A percentile compares a stretch with the other conserved stretches of the same genome.
Conservation (phyloP, 345 rosid genomes). For the Arabis alpina region DNA sequence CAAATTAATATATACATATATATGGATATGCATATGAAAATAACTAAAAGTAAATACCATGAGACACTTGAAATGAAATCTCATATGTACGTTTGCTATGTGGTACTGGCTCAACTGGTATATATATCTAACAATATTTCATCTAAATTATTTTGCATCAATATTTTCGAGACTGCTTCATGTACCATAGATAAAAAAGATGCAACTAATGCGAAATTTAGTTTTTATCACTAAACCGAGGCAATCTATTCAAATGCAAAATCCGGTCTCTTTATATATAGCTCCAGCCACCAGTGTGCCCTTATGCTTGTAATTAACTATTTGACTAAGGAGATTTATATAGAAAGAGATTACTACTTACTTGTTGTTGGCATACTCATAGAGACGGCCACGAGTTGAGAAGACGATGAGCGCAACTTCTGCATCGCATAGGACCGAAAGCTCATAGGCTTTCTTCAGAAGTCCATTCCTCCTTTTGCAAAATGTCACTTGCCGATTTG, state of each 20-base stretch:
- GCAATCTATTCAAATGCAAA: not conserved
- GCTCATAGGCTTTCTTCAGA: slow-evolving; percentile 88
- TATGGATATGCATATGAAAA: not conserved
- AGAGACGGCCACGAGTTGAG: slow-evolving; percentile 96
- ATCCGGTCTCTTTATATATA: not conserved
- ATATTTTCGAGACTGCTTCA: not conserved
- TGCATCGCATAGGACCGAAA: slow-evolving; percentile 89
- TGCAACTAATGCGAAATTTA: not conserved
- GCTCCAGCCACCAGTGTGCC: not conserved
- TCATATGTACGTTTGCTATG: slow-evolving; percentile 11
- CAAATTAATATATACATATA: not conserved
- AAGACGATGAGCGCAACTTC: slow-evolving; percentile 94
- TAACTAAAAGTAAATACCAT: slow-evolving; percentile 21
- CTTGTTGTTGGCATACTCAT: slow-evolving; percentile 94
- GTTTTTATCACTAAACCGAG: not conserved
- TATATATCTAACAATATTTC: too few relatives aligned
- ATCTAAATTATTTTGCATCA: not conserved
- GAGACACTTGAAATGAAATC: slow-evolving; percentile 4
- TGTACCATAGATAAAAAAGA: too few relatives aligned
- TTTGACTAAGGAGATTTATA: not conserved
- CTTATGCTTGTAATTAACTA: not conserved
- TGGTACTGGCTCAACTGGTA: not conserved
- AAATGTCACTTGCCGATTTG: slow-evolving; percentile 91
- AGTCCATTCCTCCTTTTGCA: slow-evolving; percentile 97
- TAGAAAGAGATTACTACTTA: slow-evolving; percentile 41